Base-by-base conservation (phyloP, 176 grass and related monocot species). In the Bromus sterilis region DNA sequence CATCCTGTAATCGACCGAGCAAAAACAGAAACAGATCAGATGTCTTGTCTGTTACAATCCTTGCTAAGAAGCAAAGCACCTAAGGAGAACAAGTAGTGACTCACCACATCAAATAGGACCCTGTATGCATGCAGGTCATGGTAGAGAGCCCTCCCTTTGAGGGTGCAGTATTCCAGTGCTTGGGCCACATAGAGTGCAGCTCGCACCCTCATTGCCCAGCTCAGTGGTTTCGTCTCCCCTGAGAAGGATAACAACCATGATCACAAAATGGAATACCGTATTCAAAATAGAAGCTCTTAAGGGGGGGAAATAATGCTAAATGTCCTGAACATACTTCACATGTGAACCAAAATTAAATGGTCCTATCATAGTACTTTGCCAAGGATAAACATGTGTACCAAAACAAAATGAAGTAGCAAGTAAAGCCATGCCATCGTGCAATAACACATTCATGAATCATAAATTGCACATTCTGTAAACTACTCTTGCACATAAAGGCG, bases 101-200 rank as follows among this genome's bases (percentile, higher is more conserved):
- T 75, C 69, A 94, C 94, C 85, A 87, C 48, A 89, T 97, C 95
- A 78, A 97, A 97, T 15, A 97, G 86, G n/a, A 97, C 88, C 74
- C 95, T 91, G 40, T 94, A 94, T 56, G 95, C 90, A 78, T 97
- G 91, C 53, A 97, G 86, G 56, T 97, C 94, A 75, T 97, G 94
- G 72, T 94, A 97, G 18, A 94, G 88, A 20, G 89, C 84, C 82
- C 92, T 89, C 23, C 88, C 92, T 72, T 78, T 88, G 73, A 70
- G 87, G 73, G 76, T 91, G 77, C 94, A 97, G 78, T 94, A 94
- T 4, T 94, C 89, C 85, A 97, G 51, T 43, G 89, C 87, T 53
- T 97, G 91, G 20, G 91, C 91, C 43, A 97, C 70, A 82, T 94
- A 90, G n/a, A 94, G 80, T 8, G 87, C 94, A 73, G 89, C 91